Evolutionary conservation across 495 filamentous ascomycete genomes (phyloP), one percentile per base, ranked within the genome.

Genomic region (Trichocladium uniseriatum): DNA sequence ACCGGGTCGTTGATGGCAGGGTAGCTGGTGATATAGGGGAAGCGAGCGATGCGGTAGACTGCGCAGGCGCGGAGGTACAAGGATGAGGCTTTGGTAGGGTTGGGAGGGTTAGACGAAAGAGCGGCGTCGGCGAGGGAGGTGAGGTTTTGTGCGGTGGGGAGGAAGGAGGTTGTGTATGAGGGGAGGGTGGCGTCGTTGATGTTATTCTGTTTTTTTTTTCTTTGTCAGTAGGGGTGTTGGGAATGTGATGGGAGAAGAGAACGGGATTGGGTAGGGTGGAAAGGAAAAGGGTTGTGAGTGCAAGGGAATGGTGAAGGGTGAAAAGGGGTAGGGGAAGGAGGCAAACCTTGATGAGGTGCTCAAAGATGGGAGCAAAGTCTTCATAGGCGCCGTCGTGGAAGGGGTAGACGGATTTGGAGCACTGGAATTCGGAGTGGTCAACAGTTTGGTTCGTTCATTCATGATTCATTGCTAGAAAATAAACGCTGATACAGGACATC

Each of bases 291-390:
- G 37, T 38, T 10, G 37, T 18, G 15, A 21, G 19, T 6, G 2
- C 10, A 16, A 9, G 15, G 36, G 32, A 19, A 43, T 29, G 14
- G 37, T 21, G 38, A 21, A 36, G 4, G 21, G 27, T 11, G 15
- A 32, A 35, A 10, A 35, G 36, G 38, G 35, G 31, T 11, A 11
- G 11, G 39, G 34, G 35, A 31, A 34, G 19, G 11, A 42, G 20
- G 15, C 35, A 38, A 53, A 80, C 77, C 48, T 69, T 60, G 48
- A 84, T 82, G 14, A 89, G 59, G 29, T 78, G 64, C 16, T 75
- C 52, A 47, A 89, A 86, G 35, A 89, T 77, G n/a, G 81, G 80
- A 50, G 79, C 73, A 52, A 91, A 89, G 64, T 91, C 86, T 40
- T 81, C 75, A 39, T 75, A 73, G 0, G 69, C 62, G 16, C 82